A percentile compares a stretch with the other conserved stretches of the same genome.
Evolutionary conservation across 345 rosid species (phyloP).

Genomic region (Mercurialis annua): DNA sequence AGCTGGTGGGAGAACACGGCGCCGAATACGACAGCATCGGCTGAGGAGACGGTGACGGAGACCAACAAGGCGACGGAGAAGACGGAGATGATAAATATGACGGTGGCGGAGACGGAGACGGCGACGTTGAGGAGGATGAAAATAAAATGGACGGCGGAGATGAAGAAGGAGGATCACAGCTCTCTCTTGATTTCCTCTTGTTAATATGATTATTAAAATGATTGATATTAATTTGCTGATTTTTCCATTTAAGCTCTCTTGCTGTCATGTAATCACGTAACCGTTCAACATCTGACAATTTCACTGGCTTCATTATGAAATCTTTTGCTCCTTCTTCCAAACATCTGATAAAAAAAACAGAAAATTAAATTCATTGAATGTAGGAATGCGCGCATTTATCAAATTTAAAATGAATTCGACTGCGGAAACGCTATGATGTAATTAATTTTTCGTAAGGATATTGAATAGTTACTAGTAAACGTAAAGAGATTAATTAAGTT

Average conservation of each 20-base stretch:
- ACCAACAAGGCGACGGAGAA: conserved; percentile 10
- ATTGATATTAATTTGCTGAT: conserved; percentile 8
- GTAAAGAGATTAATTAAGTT: no score
- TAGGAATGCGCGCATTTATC: no score
- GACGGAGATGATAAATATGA: conserved; percentile 20
- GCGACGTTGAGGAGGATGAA: conserved; percentile 6
- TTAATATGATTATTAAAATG: conserved; percentile 9
- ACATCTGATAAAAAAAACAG: conserved; percentile 43
- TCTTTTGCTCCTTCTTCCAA: conserved; percentile 97
- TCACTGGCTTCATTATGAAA: conserved; percentile 88
- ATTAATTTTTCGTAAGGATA: not conserved
- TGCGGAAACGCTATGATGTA: not conserved
- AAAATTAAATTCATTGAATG: not conserved
- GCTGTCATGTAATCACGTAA: conserved; percentile 47
- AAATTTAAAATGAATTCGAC: not conserved
- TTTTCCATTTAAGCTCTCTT: conserved; percentile 34
- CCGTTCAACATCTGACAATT: conserved; percentile 76
- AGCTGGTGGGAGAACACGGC: conserved; percentile 51
- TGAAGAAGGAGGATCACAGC: conserved; percentile 19
- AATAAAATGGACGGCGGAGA: conserved; percentile 26
- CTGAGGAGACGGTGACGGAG: conserved; percentile 23
- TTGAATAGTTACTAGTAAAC: no score
- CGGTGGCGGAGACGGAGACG: conserved; percentile 14
- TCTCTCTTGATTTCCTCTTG: conserved; percentile 60
- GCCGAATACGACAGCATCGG: conserved; percentile 26